Conservation (phyloP, 257 asterid species). For the Nicotiana noctiflora region DNA sequence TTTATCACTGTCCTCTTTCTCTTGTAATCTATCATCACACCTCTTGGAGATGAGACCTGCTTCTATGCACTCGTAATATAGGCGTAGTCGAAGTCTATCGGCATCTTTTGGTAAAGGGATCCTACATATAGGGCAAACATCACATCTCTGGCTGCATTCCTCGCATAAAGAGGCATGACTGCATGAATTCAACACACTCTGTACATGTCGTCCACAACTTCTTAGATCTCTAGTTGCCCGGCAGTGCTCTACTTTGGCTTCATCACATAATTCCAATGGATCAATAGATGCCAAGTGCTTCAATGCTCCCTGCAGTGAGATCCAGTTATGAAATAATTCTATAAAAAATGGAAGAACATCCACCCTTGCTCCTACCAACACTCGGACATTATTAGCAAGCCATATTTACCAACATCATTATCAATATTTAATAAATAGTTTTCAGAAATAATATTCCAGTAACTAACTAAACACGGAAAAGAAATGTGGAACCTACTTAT, state of each 20-base stretch:
- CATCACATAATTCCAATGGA: conserved; percentile 75
- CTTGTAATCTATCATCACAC: conserved; percentile 71
- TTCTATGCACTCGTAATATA: conserved; percentile 81
- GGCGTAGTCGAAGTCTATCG: conserved; percentile 60
- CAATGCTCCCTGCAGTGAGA: conserved; percentile 57
- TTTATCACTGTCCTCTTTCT: conserved; percentile 47
- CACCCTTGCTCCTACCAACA: not conserved
- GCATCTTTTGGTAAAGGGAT: conserved; percentile 50
- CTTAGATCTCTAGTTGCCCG: conserved; percentile 94
- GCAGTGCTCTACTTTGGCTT: conserved; percentile 91
- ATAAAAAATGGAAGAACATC: not conserved
- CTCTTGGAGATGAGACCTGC: conserved; percentile 79
- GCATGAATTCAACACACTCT: conserved; percentile 62
- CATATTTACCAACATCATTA: not conserved
- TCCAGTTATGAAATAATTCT: not conserved
- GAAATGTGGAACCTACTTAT: not conserved
- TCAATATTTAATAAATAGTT: not conserved
- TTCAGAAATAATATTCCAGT: not conserved
- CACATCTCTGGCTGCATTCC: conserved; percentile 89
- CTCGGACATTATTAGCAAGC: not conserved
- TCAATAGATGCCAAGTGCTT: conserved; percentile 71
- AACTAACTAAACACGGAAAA: not conserved
- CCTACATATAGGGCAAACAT: conserved; percentile 89
- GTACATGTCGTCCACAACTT: conserved; percentile 79
- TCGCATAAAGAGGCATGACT: conserved; percentile 93